phyloP scores from a whole-genome alignment of 768 basidiomycete genomes.

The Sistotremastrum niveocremeum region DNA sequence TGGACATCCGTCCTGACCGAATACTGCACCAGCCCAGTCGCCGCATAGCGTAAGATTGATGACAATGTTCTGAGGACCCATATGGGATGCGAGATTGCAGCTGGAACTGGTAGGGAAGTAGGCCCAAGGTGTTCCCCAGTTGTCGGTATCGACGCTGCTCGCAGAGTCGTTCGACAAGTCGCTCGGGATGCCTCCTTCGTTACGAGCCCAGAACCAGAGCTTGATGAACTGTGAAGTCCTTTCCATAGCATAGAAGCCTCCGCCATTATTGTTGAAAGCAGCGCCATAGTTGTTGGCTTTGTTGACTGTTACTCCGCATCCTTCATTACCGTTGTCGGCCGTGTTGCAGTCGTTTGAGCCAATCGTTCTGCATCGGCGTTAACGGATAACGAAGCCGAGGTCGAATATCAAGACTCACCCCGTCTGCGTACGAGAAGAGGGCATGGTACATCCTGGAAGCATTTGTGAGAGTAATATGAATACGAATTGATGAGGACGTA shows the following conservation, averaged over 20 bases:
- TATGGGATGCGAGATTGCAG: constrained; percentile 43
- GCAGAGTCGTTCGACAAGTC: constrained; percentile 31
- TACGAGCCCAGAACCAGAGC: constrained; percentile 60
- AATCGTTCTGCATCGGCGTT: constrained; percentile 9
- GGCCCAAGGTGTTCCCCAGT: constrained; percentile 47
- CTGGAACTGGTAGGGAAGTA: constrained; percentile 41
- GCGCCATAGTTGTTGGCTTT: constrained; percentile 21
- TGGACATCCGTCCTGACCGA: constrained; percentile 37
- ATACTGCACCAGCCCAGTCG: constrained; percentile 42
- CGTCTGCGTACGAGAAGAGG: constrained; percentile 11
- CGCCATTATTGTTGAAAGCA: constrained; percentile 22
- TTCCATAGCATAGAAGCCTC: constrained; percentile 37
- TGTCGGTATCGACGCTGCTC: constrained; percentile 29
- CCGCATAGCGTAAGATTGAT: constrained; percentile 62
- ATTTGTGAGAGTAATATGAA: no score
- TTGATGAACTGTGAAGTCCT: constrained; percentile 44
- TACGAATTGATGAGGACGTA: neutral
- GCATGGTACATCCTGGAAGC: constrained; percentile 18
- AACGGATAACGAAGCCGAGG: neutral
- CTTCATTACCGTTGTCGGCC: constrained; percentile 13
- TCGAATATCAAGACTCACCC: constrained; percentile 12
- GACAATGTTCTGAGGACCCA: constrained; percentile 47
- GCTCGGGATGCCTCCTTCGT: constrained; percentile 26
- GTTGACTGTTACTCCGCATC: constrained; percentile 18
- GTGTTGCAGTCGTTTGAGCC: constrained; percentile 14